phyloP scores from a whole-genome alignment of 176 grass and related monocot species.

The Panicum miliaceum region DNA sequence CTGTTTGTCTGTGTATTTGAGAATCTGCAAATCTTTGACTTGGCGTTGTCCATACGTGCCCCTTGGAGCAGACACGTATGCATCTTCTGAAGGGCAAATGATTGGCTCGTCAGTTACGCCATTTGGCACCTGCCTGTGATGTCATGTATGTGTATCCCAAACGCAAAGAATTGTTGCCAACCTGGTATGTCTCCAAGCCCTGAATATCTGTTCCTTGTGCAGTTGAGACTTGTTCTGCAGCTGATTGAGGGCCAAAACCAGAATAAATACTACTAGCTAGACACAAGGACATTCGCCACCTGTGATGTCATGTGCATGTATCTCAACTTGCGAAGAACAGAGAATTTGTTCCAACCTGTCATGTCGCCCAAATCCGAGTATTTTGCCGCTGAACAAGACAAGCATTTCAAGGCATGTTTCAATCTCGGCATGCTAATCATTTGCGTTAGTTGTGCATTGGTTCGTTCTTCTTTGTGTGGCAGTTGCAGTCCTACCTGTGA shows the following conservation, averaged over 20 bases:
- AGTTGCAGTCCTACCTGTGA: conserved; percentile 15
- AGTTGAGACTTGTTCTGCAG: conserved; percentile 1
- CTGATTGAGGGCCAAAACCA: not conserved
- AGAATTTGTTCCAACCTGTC: conserved; percentile 15
- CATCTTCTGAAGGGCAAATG: not conserved
- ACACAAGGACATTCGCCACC: conserved; percentile 11
- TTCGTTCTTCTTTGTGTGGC: not conserved
- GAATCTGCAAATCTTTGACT: conserved; percentile 50
- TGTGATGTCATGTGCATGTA: conserved; percentile 35
- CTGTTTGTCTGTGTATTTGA: conserved; percentile 41
- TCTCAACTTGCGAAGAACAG: not conserved
- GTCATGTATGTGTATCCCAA: not conserved
- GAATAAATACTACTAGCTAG: not conserved
- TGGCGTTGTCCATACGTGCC: not conserved
- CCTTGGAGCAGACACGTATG: conserved; percentile 26
- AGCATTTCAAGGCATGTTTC: conserved; percentile 16
- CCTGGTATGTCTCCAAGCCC: conserved; percentile 37
- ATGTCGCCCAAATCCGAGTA: conserved; percentile 4
- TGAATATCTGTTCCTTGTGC: not conserved
- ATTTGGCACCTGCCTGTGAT: conserved; percentile 31
- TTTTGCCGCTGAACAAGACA: not conserved
- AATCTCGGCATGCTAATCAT: conserved; percentile 5
- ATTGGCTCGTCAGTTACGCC: not conserved
- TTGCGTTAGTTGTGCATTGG: not conserved
- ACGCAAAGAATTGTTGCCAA: conserved; percentile 35